Percentiles rank a stretch among this genome's conserved stretches.
Evolutionary conservation across 2,329 filamentous ascomycete genomes (phyloP).

Genomic region (Talaromyces sp.): DNA sequence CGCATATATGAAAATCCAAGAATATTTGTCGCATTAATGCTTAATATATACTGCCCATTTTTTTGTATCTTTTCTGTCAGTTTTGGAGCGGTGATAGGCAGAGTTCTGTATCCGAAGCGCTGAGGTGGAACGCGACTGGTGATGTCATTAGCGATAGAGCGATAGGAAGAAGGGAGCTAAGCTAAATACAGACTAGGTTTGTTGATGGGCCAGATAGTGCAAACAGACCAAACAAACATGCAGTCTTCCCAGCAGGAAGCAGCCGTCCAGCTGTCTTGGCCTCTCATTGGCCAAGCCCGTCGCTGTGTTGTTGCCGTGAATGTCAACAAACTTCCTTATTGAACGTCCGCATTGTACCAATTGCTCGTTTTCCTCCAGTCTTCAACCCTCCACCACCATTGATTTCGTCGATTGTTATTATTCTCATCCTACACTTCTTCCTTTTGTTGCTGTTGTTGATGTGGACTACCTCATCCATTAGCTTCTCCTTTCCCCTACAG

Average conservation of each 20-base stretch:
- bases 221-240: slow-evolving; percentile 10
- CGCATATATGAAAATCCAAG: background rate
- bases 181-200: slow-evolving; percentile 20
- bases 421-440: background rate
- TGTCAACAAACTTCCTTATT: slow-evolving; percentile 16
- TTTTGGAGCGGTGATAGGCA: background rate
- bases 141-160: slow-evolving; percentile 24
- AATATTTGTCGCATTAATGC: slow-evolving; percentile 6
- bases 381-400: slow-evolving; percentile 15
- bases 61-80: background rate
- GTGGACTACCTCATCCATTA: slow-evolving; percentile 18
- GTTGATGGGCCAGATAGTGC: slow-evolving; percentile 18
- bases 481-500: slow-evolving; percentile 8
- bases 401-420: background rate
- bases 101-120: background rate
- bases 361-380: slow-evolving; percentile 17
- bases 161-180: slow-evolving; percentile 20
- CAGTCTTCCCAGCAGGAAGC: background rate
- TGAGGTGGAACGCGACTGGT: slow-evolving; percentile 27
- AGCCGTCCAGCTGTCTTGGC: background rate
- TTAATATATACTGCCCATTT: background rate
- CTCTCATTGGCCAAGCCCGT: slow-evolving; percentile 6
- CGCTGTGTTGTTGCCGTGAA: slow-evolving; percentile 3
- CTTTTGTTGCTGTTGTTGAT: slow-evolving; percentile 14
- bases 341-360: background rate